Conservation (phyloP, 2,329 filamentous ascomycete genomes). For the Orbilia ellipsospora region DNA sequence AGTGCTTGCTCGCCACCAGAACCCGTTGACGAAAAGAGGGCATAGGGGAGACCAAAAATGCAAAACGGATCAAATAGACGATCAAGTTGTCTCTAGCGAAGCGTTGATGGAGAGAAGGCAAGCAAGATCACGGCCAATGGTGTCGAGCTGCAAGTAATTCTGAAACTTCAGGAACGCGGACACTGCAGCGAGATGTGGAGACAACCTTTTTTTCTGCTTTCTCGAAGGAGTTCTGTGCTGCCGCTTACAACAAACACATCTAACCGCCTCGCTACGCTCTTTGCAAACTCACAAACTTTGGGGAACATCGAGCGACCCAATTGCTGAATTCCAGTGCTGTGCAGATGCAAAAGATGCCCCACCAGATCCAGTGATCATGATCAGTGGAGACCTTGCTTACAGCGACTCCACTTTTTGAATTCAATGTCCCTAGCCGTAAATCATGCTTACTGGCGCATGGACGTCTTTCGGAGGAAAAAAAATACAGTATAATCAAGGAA, state of each 20-base stretch:
- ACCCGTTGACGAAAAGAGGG: not conserved
- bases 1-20: slow-evolving; percentile 12
- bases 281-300: too few species aligned
- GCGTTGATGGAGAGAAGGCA: slow-evolving; percentile 11
- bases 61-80: slow-evolving; percentile 15
- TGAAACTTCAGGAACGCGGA: slow-evolving; percentile 55
- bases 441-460: too few species aligned
- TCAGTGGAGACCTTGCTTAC: slow-evolving; percentile 3
- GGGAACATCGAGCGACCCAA: too few species aligned
- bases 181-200: slow-evolving; percentile 51
- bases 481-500: not conserved
- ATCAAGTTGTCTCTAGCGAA: not conserved
- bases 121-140: slow-evolving; percentile 27
- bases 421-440: not conserved
- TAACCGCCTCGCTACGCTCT: too few species aligned
- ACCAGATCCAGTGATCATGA: slow-evolving; percentile 18
- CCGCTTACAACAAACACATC: not conserved
- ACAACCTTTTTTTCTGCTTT: not conserved
- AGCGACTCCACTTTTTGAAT: slow-evolving; percentile 13
- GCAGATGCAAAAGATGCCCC: not conserved
- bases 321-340: slow-evolving; percentile 2
- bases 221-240: slow-evolving; percentile 8
- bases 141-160: slow-evolving; percentile 36
- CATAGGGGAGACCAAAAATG: slow-evolving; percentile 33
- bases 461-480: slow-evolving; percentile 4